Base-by-base conservation (phyloP, 257 asterid species). In the Cordia subcordata region DNA sequence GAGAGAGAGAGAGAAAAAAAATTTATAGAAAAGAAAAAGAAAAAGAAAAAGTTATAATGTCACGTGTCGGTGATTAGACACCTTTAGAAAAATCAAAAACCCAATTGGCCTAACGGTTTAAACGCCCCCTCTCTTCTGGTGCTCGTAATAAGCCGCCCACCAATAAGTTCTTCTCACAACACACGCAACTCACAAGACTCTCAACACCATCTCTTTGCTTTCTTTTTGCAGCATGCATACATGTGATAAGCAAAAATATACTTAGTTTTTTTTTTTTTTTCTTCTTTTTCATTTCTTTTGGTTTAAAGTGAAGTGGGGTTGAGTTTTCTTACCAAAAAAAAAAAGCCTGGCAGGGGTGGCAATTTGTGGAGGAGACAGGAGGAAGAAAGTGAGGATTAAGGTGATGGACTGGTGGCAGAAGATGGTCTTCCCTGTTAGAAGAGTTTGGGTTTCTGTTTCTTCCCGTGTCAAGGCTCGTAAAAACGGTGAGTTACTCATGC, bases 351-450 rank as follows among this genome's bases (percentile, higher is more conserved):
- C 94, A 70, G 92, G 75, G 77, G 73, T 65, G 68, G 61, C 72
- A 66, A 65, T 81, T 57, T 81, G 93, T 14, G 14, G 47, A 60
- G 75, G 82, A 50, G 65, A 51, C 32, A 60, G 85, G 76, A 82
- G 78, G 82, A 63, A 69, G 79, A 89, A 69, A 74, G 79, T 74
- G 61, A 83, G 62, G 82, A 66, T 64, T 21, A 75, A 76, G 81
- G 78, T 75, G 68, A 79, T 79, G 82, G 90, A 84, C 69, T 84
- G 81, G 94, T 82, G 83, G 90, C 83, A 78, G 37, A 90, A 81
- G 67, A 78, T 90, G 72, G 90, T 79, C 16, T 90, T 84, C 65
- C 97, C 97, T 22, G 86, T 90, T 45, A 71, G 90, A 37, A 79
- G 86, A 61, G 92, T 75, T 60, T 84, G 89, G 92, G 69, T 72